Conservation (phyloP, 345 rosid species). For the Lumnitzera racemosa region DNA sequence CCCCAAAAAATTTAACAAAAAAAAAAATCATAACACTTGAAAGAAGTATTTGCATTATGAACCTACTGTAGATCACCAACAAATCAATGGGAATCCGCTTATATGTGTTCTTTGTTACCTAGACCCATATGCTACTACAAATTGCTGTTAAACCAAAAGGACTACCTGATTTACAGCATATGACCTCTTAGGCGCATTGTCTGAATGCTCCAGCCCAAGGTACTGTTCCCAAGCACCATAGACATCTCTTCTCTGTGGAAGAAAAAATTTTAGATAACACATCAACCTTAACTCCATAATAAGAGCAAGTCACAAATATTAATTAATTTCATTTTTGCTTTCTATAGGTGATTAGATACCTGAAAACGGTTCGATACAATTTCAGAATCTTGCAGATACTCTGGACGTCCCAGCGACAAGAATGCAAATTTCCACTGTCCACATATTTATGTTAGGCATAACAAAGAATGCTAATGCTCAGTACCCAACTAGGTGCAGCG, state of each 20-base stretch:
- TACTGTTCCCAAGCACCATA: conserved; percentile 92
- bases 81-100: too few relatives aligned
- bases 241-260: conserved; percentile 48
- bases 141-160: background rate
- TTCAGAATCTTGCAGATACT: conserved; percentile 76
- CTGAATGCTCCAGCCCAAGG: conserved; percentile 90
- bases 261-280: background rate
- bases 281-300: background rate
- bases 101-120: too few relatives aligned
- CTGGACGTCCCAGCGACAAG: conserved; percentile 82
- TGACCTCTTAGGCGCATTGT: conserved; percentile 73
- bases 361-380: conserved; percentile 72
- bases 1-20: background rate
- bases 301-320: too few relatives aligned
- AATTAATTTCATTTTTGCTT: too few relatives aligned
- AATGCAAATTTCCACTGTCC: conserved; percentile 93
- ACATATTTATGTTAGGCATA: background rate
- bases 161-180: conserved; percentile 71
- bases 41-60: background rate
- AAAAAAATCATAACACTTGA: background rate
- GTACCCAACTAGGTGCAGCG: background rate
- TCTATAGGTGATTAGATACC: conserved; percentile 21
- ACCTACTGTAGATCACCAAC: too few relatives aligned
- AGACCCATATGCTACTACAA: too few relatives aligned
- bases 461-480: background rate